Percentiles rank a stretch among this genome's conserved stretches.
Evolutionary conservation across 495 filamentous ascomycete species (phyloP).

Genomic region (Hypoxylon rickii): DNA sequence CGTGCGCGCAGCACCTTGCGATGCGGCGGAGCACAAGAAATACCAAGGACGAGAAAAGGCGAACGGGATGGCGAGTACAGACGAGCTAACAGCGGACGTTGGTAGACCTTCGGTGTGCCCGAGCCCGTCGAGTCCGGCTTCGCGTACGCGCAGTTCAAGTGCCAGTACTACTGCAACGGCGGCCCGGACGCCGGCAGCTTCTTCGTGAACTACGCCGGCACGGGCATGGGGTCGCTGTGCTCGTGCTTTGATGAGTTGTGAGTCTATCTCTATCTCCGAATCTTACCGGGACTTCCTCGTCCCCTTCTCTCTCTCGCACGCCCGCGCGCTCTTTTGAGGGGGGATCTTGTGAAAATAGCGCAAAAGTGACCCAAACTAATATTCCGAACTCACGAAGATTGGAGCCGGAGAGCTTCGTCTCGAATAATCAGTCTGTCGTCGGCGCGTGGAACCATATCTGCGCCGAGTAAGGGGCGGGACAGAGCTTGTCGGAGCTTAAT

Average conservation of each 20-base stretch:
- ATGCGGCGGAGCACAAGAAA: no score
- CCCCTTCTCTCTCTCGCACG: not conserved
- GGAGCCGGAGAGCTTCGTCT: slow-evolving; percentile 27
- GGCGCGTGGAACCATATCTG: slow-evolving; percentile 39
- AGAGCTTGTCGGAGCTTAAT: not conserved
- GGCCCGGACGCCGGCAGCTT: slow-evolving; percentile 26
- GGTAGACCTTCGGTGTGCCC: slow-evolving; percentile 36
- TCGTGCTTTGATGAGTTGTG: slow-evolving; percentile 36
- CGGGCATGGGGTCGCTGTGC: slow-evolving; percentile 24
- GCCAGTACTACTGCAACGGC: slow-evolving; percentile 60
- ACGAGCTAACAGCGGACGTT: not conserved
- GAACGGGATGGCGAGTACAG: not conserved
- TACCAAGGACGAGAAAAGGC: not conserved
- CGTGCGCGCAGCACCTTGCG: no score
- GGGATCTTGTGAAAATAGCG: no score
- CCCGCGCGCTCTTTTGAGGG: not conserved
- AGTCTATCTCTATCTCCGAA: slow-evolving; percentile 5
- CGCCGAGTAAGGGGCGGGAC: not conserved
- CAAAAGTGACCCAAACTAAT: not conserved
- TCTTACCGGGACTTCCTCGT: not conserved
- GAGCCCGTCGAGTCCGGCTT: slow-evolving; percentile 51
- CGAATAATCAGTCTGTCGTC: slow-evolving; percentile 26
- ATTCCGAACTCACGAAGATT: slow-evolving; percentile 22
- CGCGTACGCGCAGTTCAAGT: slow-evolving; percentile 76
- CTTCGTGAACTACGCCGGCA: slow-evolving; percentile 31